phyloP scores from a whole-genome alignment of 164 flowering plant species.

The Echeveria elegans region DNA sequence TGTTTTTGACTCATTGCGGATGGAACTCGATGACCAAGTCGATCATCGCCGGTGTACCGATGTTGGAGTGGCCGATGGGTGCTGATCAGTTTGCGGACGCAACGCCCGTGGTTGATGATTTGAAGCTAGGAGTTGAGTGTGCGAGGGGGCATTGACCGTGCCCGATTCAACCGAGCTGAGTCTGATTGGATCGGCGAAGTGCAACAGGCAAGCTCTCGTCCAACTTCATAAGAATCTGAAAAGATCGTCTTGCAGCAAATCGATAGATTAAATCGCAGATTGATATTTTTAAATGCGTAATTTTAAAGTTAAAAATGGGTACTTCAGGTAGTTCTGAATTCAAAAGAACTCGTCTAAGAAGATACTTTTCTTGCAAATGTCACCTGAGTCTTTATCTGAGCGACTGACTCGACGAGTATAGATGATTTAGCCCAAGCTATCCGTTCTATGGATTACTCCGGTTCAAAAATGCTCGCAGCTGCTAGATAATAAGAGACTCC shows the following conservation, averaged over 20 bases:
- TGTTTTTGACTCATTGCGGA: conserved; percentile 30
- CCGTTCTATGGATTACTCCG: conserved; percentile 44
- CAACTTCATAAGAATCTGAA: no score
- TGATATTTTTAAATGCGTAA: no score
- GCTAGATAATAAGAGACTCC: conserved; percentile 48
- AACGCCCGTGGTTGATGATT: conserved; percentile 10
- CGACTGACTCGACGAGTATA: conserved; percentile 35
- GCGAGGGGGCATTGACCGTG: background rate
- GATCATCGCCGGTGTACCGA: conserved; percentile 13
- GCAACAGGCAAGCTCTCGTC: no score
- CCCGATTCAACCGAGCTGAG: conserved; percentile 5
- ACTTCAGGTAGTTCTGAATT: no score
- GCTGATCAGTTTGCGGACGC: conserved; percentile 23
- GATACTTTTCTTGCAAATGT: conserved; percentile 17
- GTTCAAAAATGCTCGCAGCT: conserved; percentile 55
- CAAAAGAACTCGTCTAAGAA: conserved; percentile 40
- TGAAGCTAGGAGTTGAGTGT: conserved; percentile 6
- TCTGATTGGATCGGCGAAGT: no score
- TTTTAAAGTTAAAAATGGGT: no score
- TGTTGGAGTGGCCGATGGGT: conserved; percentile 12
- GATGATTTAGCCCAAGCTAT: conserved; percentile 72
- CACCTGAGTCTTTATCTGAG: background rate
- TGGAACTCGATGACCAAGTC: conserved; percentile 23
- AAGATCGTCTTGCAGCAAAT: no score
- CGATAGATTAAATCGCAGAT: no score